Conservation (phyloP, 2,329 filamentous ascomycete genomes). For the Phyllosticta paracitricarpa region DNA sequence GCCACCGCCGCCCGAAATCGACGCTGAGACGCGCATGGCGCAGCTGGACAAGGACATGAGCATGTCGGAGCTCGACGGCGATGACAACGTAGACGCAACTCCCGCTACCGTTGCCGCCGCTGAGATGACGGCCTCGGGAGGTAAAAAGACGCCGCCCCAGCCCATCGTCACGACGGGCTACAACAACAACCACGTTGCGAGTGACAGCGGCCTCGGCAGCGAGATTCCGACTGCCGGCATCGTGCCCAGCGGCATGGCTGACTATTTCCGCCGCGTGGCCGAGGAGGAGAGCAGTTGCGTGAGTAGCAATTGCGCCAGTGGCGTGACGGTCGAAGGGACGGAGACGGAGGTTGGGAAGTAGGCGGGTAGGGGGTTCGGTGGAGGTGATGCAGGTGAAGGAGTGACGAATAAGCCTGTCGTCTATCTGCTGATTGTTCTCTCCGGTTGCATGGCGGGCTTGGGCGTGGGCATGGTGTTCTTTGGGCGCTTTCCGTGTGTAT, state of each 20-base stretch:
- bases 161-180: not conserved
- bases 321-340: not conserved
- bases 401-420: not conserved
- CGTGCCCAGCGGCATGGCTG: conserved; percentile 13
- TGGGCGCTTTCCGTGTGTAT: too few species aligned
- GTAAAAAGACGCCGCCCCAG: not conserved
- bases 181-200: conserved; percentile 12
- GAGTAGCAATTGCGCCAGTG: not conserved
- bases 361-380: not conserved
- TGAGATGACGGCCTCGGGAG: not conserved
- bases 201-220: conserved; percentile 29
- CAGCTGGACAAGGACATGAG: not conserved
- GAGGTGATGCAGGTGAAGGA: not conserved
- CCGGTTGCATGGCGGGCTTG: not conserved
- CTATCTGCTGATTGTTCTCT: not conserved
- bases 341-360: not conserved
- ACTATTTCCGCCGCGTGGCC: conserved; percentile 27
- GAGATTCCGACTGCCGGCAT: conserved; percentile 26
- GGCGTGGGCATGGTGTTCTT: too few species aligned
- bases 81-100: conserved; percentile 20
- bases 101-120: conserved; percentile 14
- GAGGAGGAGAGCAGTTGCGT: conserved; percentile 22
- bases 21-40: not conserved
- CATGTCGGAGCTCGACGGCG: conserved; percentile 6
- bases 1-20: conserved; percentile 1